Percentiles rank a stretch among this genome's conserved stretches.
These are phyloP conservation scores for Neovahlkampfia damariscottae DNA, from an alignment of 78 protist species.

Conservation along the genomic window DNA sequence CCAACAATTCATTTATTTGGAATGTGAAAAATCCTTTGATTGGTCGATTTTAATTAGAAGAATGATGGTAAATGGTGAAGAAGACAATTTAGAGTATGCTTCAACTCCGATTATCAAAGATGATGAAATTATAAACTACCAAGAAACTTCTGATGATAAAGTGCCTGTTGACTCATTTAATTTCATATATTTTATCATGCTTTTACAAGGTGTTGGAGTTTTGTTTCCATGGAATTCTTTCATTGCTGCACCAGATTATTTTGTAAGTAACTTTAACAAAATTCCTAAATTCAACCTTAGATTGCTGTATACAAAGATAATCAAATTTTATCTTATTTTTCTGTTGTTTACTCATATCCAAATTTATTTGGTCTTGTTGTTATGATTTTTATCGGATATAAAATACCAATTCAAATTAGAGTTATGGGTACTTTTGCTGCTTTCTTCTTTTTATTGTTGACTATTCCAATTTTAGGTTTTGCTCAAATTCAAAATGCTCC, in stretches of 20 bases:
- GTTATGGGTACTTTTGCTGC: background rate
- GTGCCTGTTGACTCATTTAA: too few relatives aligned
- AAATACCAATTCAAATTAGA: background rate
- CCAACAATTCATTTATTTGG: too few relatives aligned
- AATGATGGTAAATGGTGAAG: too few relatives aligned
- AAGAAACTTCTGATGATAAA: too few relatives aligned
- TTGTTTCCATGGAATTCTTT: slow-evolving; percentile 56
- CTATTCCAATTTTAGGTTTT: slow-evolving; percentile 6
- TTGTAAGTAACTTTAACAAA: background rate
- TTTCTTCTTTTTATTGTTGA: slow-evolving; percentile 8
- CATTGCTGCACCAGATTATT: slow-evolving; percentile 38
- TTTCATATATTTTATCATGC: slow-evolving; percentile 7
- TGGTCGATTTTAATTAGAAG: too few relatives aligned
- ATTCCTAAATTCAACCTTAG: background rate
- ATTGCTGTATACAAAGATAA: background rate
- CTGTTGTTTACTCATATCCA: slow-evolving; percentile 22
- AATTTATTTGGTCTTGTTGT: slow-evolving; percentile 12
- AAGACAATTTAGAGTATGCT: too few relatives aligned
- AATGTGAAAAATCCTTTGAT: too few relatives aligned
- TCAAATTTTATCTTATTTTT: slow-evolving; percentile 11
- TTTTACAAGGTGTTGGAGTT: slow-evolving; percentile 27
- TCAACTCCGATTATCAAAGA: too few relatives aligned
- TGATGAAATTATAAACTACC: too few relatives aligned
- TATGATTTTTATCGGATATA: slow-evolving; percentile 1
- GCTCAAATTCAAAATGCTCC: background rate